Evolutionary conservation across 2,329 filamentous ascomycete species (phyloP), one percentile per base, ranked within the genome.

Genomic region (Xylaria sp.): DNA sequence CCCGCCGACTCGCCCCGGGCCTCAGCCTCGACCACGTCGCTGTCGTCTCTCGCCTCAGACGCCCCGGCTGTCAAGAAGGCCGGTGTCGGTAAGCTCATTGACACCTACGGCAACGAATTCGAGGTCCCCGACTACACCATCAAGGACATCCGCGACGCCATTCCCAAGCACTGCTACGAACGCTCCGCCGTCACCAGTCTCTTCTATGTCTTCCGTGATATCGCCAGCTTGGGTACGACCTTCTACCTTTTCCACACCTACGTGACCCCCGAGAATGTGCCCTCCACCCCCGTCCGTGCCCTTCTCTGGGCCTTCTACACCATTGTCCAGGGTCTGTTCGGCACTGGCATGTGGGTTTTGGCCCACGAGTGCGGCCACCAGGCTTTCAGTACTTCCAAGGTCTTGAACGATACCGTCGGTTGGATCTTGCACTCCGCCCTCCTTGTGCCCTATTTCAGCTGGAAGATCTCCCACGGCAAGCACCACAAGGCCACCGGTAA

Each of bases 401-500:
- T 85, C 9, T 77, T 97, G 73, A 97, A 97, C 80, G 92, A 97
- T 76, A 85, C 90, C 30, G 91, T 94, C 60, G 93, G 93, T 71
- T 97, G 91, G 90, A 76, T 96, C 73, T 85, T 91, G 69, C 93
- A 97, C 80, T 96, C 92, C 44, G 76, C 86, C 50, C 85, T 97
- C 46, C 82, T 97, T 59, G 93, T 99, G 53, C 94, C 94, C 19
- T 99, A 97, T 81, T 99, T 97, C 81, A 96, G 91, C 74, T 99
- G 94, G 94, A 96, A 99, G 80, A 92, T 97, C 78, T 96, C 92
- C 67, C 94, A 99, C 80, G 90, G 91, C 80, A 96, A 96, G 86
- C 94, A 99, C 82, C 94, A 99, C 89, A 97, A 97, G 84, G 92
- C 92, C 65, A 99, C 94, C 46, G 94, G 92, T 70, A 86, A 99